Conservation (phyloP, 805 yeast species). For the Candida corydali region DNA sequence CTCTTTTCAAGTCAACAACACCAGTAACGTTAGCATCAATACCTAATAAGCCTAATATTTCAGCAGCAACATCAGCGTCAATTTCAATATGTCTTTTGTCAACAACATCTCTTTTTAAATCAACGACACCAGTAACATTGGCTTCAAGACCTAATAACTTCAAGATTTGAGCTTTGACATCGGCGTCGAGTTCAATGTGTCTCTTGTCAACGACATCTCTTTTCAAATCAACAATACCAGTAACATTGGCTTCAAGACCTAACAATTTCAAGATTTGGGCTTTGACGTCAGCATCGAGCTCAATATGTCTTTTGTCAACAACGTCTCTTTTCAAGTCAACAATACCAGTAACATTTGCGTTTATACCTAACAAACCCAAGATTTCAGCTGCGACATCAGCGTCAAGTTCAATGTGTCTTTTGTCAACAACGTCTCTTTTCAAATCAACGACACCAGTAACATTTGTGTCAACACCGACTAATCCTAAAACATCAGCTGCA, state of each 20-base stretch:
- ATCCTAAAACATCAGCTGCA: not conserved
- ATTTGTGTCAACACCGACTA: conserved; percentile 1
- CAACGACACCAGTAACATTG: not conserved
- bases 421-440: not conserved
- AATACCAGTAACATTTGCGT: not conserved
- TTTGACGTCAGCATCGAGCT: not conserved
- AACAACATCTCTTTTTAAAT: no score
- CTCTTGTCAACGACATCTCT: no score
- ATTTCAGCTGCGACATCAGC: not conserved
- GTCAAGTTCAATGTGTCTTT: conserved; percentile 3
- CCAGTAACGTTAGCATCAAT: not conserved
- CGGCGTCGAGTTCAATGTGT: not conserved
- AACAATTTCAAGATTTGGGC: no score
- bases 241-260: no score
- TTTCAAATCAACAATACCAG: not conserved
- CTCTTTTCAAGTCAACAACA: not conserved
- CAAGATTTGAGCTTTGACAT: not conserved
- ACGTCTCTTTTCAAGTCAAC: not conserved
- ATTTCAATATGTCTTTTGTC: not conserved
- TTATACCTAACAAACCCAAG: not conserved
- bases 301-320: conserved; percentile 1
- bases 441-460: not conserved
- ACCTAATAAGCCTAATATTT: conserved; percentile 1
- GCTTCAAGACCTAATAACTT: not conserved
- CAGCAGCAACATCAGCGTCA: not conserved